Evolutionary conservation across 1,284 basidiomycete genomes (phyloP), one percentile per base, ranked within the genome.

Genomic region (Trichosporon inkin): DNA sequence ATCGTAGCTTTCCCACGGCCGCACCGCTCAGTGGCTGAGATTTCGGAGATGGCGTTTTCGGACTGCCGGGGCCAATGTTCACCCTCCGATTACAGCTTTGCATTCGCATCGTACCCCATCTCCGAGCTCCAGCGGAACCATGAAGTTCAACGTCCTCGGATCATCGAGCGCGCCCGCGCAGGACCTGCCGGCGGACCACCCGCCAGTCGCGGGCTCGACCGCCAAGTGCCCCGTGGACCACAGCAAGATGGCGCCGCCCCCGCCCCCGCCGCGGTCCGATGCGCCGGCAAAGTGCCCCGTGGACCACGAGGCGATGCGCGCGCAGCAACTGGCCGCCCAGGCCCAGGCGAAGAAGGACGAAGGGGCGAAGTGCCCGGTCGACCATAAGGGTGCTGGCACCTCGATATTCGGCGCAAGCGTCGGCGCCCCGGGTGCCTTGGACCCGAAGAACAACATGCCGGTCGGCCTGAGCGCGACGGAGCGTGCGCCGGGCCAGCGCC

Each of bases 391-490:
- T 24, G 58, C 55, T 28, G 32, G 39, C 11, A 41, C 55, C n/a
- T 41, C 39, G 24, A 53, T 41, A 36, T 35, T 61, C 19, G 58
- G 56, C 28, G 53, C 60, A 1, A 44, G 56, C 16, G 60, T 57
- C 19, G 60, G 60, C 6, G 51, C 58, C 8, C 52, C 57, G 10
- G 61, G 60, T 13, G 62, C 68, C 6, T 71, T 92, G 57, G 90
- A 92, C 74, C 89, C 92, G 0, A 82, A 87, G 56, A 99, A 97
- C 79, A 86, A 94, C 71, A 96, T 99, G 83, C 95, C 95, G 1
- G 72, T 81, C 0, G 86, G 85, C 1, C 81, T 83, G 56, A 77
- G 85, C 0, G 80, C 84, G 8, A 77, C 84, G 13, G 65, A 70
- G 17, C 55, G 55, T 17, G 73, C 74, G n/a, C 75, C 75, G 3